Evolutionary conservation across 371 early-diverging fungal genomes (phyloP), one percentile per base, ranked within the genome.

Genomic region (Sporodiniella umbellata): DNA sequence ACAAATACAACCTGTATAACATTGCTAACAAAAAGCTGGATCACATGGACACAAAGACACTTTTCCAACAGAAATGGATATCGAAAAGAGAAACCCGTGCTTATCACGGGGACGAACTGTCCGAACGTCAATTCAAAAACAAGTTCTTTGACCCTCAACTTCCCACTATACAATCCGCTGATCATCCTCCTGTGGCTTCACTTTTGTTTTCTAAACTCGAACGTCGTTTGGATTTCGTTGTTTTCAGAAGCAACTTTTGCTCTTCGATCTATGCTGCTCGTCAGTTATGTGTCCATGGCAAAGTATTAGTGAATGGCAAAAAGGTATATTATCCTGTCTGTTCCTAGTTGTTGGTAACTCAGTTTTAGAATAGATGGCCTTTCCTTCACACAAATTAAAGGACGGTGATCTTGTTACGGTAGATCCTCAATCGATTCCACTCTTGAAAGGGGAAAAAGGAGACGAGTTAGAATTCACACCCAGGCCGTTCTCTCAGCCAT

Each of bases 41-140:
- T 42, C 81, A 84, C 54, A 57, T 78, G 40, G 65, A 80, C 55
- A 86, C 88, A 51, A 79, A 79, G 56, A 88, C 95, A 45, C 86
- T 94, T 21, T 95, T 84, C 73, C 95, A 96, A 71, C 94, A 95
- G 68, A 86, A 87, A 63, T 97, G 95, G 95, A 66, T 82, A 49
- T 91, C 95, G 31, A 97, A 97, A 76, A 83, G 88, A 56, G 93
- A 94, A 45, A 87, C 94, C 19, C 85, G 96, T 31, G 93, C 87
- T 25, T 97, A 97, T 80, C 96, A 97, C 66, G 92, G 91, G 56
- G 92, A 90, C 42, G 79, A 80, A 65, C 81, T 95, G 53, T 88
- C 87, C 39, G 95, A 97, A 73, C 72, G 80, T 39, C 92, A 92
- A 71, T 91, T 86, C 75, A 75, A 84, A 42, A 70, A 67, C 48